Evolutionary conservation across 768 basidiomycete species (phyloP).

Genomic region (Rossbeevera mucosa): DNA sequence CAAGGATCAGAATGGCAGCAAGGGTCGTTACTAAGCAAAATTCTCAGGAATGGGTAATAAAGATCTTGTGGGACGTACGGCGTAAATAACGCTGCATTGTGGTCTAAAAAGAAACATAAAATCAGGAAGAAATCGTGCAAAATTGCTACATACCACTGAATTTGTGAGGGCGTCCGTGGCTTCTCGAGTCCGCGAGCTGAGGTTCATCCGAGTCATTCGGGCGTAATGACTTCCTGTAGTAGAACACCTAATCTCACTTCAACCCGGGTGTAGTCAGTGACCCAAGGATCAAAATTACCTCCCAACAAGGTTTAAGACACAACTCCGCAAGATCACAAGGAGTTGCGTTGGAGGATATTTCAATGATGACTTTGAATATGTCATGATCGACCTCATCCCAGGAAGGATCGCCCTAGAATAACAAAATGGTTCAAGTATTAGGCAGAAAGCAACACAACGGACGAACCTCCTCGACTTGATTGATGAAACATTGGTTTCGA

Average conservation of each 20-base stretch:
- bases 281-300: slow-evolving; percentile 35
- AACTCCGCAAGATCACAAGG: slow-evolving; percentile 55
- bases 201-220: background rate
- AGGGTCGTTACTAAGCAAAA: slow-evolving; percentile 37
- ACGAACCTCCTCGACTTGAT: slow-evolving; percentile 13
- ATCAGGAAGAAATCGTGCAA: background rate
- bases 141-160: slow-evolving; percentile 20
- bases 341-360: slow-evolving; percentile 40
- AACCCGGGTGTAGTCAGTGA: background rate
- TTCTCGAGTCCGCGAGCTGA: slow-evolving; percentile 2
- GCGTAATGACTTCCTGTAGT: slow-evolving; percentile 17
- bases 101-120: slow-evolving; percentile 19
- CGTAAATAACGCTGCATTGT: slow-evolving; percentile 13
- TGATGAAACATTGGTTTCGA: slow-evolving; percentile 27
- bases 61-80: slow-evolving; percentile 18
- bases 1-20: slow-evolving; percentile 61
- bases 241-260: slow-evolving; percentile 19
- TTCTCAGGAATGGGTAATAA: background rate
- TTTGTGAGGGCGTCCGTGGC: slow-evolving; percentile 3
- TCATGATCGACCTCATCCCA: slow-evolving; percentile 42
- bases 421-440: background rate
- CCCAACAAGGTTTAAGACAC: slow-evolving; percentile 54
- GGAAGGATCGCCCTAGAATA: slow-evolving; percentile 18
- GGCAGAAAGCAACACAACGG: background rate
- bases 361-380: slow-evolving; percentile 36